Conservation (phyloP, 805 yeast species). For the Saturnispora besseyi region DNA sequence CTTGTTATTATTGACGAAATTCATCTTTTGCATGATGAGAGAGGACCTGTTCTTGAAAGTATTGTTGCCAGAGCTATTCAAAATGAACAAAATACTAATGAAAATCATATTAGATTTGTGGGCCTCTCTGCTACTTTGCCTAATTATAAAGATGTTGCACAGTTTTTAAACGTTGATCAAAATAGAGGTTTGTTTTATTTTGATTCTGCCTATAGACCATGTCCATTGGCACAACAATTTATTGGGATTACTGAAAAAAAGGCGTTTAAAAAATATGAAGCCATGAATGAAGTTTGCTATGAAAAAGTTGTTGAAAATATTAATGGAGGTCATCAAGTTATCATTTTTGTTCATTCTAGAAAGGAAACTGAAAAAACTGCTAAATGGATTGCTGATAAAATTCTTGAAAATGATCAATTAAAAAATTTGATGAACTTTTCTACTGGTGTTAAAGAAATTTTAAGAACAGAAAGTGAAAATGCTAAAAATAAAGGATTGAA, state of each 20-base stretch:
- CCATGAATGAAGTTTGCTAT: constrained; percentile 86
- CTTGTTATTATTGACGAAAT: constrained; percentile 84
- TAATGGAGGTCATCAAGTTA: constrained; percentile 63
- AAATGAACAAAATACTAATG: constrained; percentile 34
- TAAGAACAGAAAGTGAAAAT: constrained; percentile 52
- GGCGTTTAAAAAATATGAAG: constrained; percentile 65
- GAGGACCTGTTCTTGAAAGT: constrained; percentile 92
- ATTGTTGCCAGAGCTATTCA: constrained; percentile 70
- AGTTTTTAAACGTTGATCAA: constrained; percentile 59
- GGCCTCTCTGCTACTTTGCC: constrained; percentile 93
- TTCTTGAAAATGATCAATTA: constrained; percentile 46
- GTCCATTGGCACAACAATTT: constrained; percentile 83
- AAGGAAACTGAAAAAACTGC: constrained; percentile 88
- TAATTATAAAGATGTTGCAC: constrained; percentile 78
- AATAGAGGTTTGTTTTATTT: constrained; percentile 64
- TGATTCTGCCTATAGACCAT: constrained; percentile 79
- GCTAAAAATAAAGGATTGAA: constrained; percentile 46
- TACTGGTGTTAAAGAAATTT: constrained; percentile 52
- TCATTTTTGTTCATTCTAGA: constrained; percentile 88
- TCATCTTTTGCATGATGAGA: constrained; percentile 83
- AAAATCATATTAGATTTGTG: constrained; percentile 49
- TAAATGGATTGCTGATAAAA: constrained; percentile 53
- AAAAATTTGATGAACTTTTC: constrained; percentile 36
- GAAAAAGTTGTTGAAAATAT: constrained; percentile 64
- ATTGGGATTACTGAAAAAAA: constrained; percentile 80